Base-by-base conservation (phyloP, 305 asterid species). In the Fraxinus nigra region DNA sequence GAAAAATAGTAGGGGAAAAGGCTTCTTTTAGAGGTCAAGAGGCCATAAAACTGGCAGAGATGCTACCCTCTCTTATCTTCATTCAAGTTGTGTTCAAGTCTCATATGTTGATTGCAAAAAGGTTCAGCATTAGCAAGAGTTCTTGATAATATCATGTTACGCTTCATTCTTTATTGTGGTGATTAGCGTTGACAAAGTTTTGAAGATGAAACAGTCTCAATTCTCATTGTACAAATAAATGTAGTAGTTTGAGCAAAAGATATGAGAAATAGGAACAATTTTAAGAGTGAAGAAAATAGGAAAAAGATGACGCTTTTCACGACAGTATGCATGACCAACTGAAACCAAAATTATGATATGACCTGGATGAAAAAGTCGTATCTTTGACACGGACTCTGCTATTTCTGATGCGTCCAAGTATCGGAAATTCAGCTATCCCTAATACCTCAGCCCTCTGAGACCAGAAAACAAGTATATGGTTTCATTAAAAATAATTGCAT, bases 321-420 rank as follows among this genome's bases (percentile, higher is more conserved):
- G 0, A 70, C 43, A 32, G 24, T 30, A 16, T 26, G 69, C 43
- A 14, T 48, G 5, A 54, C 76, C 38, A 38, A 63, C 78, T 59
- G 48, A 73, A 76, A 82, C 79, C 67, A 76, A 18, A 87, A 85
- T 76, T 37, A 63, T 56, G 72, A 77, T 65, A 61, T 86, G 82
- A 92, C 99, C 98, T 96, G 86, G 99, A 96, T 43, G 98, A 94
- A 87, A 96, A 96, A 30, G 89, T 93, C 40, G 98, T 85, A 86
- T 96, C 98, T 87, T 89, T 96, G 84, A 94, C 83, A 72, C 98
- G 97, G 38, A 90, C 97, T 87, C 97, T 91, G 89, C 97, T 94
- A 87, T 92, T 91, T 76, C 97, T 90, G 84, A 96, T 89, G 78
- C 99, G 98, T 40, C 98, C 98, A 80, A 96, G 94, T 87, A 91